These are phyloP conservation scores for Nitzschia sp. DNA, from an alignment of 108 stramenopile genomes.

Conservation along the genomic window DNA sequence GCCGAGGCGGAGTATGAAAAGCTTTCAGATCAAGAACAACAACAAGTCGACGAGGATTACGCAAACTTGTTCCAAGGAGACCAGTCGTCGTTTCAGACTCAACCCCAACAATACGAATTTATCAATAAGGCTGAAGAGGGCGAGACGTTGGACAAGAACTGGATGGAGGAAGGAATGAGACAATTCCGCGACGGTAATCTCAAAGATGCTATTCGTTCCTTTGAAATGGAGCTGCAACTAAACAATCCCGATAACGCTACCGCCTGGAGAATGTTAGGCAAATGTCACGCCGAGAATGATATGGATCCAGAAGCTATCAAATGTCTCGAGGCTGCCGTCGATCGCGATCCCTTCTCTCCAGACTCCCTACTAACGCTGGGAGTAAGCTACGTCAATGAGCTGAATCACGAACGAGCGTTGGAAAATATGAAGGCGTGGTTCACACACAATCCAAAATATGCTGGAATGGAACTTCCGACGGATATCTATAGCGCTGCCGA, in stretches of 20 bases:
- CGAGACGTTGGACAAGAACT: slow-evolving; percentile 36
- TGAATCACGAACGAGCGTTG: slow-evolving; percentile 82
- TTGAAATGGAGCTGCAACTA: slow-evolving; percentile 87
- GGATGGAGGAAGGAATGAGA: slow-evolving; percentile 75
- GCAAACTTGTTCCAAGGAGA: slow-evolving; percentile 33
- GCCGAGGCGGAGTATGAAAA: slow-evolving; percentile 37
- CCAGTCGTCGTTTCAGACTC: not conserved
- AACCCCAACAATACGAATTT: slow-evolving; percentile 33
- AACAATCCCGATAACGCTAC: slow-evolving; percentile 70
- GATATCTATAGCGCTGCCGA: slow-evolving; percentile 64
- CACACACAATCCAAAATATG: slow-evolving; percentile 93
- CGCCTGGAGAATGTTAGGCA: slow-evolving; percentile 93
- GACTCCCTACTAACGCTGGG: slow-evolving; percentile 88
- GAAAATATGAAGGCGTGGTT: slow-evolving; percentile 90
- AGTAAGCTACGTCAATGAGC: slow-evolving; percentile 93
- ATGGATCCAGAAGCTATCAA: slow-evolving; percentile 87
- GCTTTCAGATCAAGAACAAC: slow-evolving; percentile 14
- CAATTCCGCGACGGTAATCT: slow-evolving; percentile 82
- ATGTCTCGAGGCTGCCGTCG: slow-evolving; percentile 89
- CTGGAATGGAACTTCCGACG: slow-evolving; percentile 70
- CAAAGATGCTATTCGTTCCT: slow-evolving; percentile 76
- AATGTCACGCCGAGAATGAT: slow-evolving; percentile 93
- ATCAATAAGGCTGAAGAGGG: slow-evolving; percentile 16
- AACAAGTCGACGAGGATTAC: slow-evolving; percentile 23
- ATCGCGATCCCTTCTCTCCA: slow-evolving; percentile 85